Evolutionary conservation across 1,284 basidiomycete species (phyloP).

Genomic region (Golubevia sp.): DNA sequence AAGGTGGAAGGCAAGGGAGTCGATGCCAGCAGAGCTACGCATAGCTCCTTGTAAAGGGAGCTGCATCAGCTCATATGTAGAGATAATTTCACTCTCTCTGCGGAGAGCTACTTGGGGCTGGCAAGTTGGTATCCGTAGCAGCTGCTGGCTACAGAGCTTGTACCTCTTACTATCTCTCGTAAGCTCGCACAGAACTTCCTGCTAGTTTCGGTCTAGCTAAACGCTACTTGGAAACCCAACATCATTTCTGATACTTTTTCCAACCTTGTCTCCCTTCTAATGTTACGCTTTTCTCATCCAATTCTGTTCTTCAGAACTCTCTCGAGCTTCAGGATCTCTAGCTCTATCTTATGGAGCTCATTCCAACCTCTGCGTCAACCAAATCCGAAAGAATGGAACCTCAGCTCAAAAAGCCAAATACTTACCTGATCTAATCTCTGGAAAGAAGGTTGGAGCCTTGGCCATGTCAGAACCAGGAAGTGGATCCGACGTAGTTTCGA

Average conservation of each 20-base stretch:
- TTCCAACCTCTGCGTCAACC: conserved; percentile 62
- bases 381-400: conserved; percentile 86
- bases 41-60: too few species aligned
- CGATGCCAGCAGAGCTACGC: too few species aligned
- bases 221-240: too few species aligned
- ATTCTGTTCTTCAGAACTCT: conserved; percentile 69
- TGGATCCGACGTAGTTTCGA: conserved; percentile 90
- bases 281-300: background rate
- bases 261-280: too few species aligned
- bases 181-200: background rate
- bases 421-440: conserved; percentile 79
- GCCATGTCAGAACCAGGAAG: conserved; percentile 92
- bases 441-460: conserved; percentile 81
- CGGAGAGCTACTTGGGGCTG: too few species aligned
- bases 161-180: too few species aligned
- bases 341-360: conserved; percentile 93
- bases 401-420: conserved; percentile 83
- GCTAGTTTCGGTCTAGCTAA: background rate
- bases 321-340: conserved; percentile 83
- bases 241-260: background rate
- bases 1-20: too few species aligned
- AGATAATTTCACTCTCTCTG: too few species aligned
- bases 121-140: too few species aligned
- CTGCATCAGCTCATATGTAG: too few species aligned
- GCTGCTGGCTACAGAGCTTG: too few species aligned